Base-by-base conservation (phyloP, 2,329 filamentous ascomycete species). In the Beauveria sp. region DNA sequence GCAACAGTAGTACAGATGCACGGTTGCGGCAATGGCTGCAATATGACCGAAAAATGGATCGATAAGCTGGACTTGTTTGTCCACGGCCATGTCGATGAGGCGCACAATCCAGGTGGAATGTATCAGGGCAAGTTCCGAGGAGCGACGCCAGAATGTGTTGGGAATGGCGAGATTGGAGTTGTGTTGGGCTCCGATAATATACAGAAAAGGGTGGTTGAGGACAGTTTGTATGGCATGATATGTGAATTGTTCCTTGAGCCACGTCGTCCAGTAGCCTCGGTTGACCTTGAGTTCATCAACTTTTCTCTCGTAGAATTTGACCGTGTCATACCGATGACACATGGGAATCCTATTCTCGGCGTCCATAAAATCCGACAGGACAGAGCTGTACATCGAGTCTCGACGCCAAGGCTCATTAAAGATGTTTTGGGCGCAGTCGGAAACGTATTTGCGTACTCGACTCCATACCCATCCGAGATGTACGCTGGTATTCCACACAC, bases 71-170 rank as follows among this genome's bases (percentile, higher is more conserved):
- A 82, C 70, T 57, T 78, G 75, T 69, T 81, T 81, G 60, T 81
- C 79, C 1, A 77, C 71, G 1, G 80, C 76, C 80, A 83, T 82
- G 53, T 82, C 79, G 43, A 83, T 81, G 68, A 83, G 76, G 3
- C 80, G 75, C 16, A 80, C 79, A 46, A 82, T 77, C 80, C 80
- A 83, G 0, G 80, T 83, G 2, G 78, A 76, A 53, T 83, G 80
- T 2, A 82, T 69, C 1, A 83, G 68, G 0, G 80, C 80, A 14
- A 80, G 68, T 65, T 83, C 80, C 0, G 79, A 81, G 0, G 79
- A 82, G 3, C 79, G 69, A 46, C 78, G 73, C 80, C 80, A 83
- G 61, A 83, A 83, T 0, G 79, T 80, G 61, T 83, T 83, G 0
- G 80, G 80, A 6, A 82, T 81, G 0, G 77, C 77, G 31, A 82